Evolutionary conservation across 345 rosid genomes (phyloP), one percentile per base, ranked within the genome.

Genomic region (Clarkia xantiana): DNA sequence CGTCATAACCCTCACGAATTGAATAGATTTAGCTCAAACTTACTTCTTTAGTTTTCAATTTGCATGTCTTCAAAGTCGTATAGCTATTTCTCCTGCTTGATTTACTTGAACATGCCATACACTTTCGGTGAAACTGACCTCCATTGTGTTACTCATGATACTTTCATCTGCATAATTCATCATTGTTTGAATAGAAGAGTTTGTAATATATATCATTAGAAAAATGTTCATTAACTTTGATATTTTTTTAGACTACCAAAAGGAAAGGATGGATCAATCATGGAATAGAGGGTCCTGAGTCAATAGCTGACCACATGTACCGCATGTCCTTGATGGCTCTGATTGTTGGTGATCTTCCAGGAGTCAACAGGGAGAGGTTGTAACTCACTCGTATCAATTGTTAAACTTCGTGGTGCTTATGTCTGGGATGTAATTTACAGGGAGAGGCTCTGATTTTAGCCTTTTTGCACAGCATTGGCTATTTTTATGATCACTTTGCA

Each of bases 231-330:
- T 12, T 34, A 50, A 34, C 6, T 47, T 42, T 47, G 36, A 19
- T 42, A 14, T 19, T 10, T 10, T 6, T 18, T 16, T 58, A 90
- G 97, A 83, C 91, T 11, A 90, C 97, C 10, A 90, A 90, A 67
- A 81, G 97, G 60, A 76, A 83, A 57, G 97, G 96, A 47, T 90
- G 97, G 97, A 72, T 90, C 40, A 81, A 81, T 66, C 82, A 86
- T 60, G 97, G 80, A 48, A 76, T 90, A 15, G 71, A 71, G 47
- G 79, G 79, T 58, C 79, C 97, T 45, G 93, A 90, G 61, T 86
- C 97, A 3, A 79, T 90, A 54, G 84, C 94, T 43, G 96, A 86
- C 70, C 97, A 90, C 54, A 90, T 90, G 97, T 81, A 86, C 60
- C 73, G 94, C 46, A 90, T 86, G 97, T 78, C 94, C 55, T 62